Percentiles rank a stretch among this genome's conserved stretches.
These are phyloP conservation scores for Acanthamoeba castellanii DNA, from an alignment of 208 protist species.

Conservation along the genomic window DNA sequence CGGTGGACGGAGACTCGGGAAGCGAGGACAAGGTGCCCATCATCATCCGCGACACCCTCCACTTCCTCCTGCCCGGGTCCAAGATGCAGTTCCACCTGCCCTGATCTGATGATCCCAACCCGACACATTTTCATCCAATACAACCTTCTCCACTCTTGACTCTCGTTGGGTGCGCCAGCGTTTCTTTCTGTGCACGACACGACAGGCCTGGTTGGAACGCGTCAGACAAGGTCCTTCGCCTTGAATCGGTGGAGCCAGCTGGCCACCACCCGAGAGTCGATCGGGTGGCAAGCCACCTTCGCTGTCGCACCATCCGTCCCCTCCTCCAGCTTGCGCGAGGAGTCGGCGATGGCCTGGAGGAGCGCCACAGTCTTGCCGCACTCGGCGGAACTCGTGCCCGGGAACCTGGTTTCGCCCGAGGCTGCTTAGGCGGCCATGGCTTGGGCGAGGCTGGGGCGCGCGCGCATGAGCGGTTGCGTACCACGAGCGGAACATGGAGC, in stretches of 20 bases:
- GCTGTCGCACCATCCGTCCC: no score
- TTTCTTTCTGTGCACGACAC: no score
- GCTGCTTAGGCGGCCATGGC: no score
- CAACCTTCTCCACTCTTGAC: no score
- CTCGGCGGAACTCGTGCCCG: neutral
- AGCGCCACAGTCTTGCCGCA: neutral
- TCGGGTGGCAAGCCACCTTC: neutral
- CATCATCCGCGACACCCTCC: constrained; percentile 12
- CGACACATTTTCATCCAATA: no score
- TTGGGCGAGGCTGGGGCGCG: no score
- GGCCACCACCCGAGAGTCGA: neutral
- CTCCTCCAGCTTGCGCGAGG: neutral
- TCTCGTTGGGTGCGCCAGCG: no score
- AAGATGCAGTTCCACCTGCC: constrained; percentile 64
- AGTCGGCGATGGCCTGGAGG: neutral
- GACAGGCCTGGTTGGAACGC: no score
- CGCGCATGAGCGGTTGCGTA: neutral
- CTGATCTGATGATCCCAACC: neutral
- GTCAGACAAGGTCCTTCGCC: no score
- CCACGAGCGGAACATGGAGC: constrained; percentile 8
- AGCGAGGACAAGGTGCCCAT: constrained; percentile 57
- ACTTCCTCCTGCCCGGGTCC: constrained; percentile 63
- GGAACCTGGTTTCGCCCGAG: neutral
- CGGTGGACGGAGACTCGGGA: constrained; percentile 6
- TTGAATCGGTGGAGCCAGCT: neutral